Conservation (phyloP, 1,284 basidiomycete species). For the Malassezia vespertilionis region DNA sequence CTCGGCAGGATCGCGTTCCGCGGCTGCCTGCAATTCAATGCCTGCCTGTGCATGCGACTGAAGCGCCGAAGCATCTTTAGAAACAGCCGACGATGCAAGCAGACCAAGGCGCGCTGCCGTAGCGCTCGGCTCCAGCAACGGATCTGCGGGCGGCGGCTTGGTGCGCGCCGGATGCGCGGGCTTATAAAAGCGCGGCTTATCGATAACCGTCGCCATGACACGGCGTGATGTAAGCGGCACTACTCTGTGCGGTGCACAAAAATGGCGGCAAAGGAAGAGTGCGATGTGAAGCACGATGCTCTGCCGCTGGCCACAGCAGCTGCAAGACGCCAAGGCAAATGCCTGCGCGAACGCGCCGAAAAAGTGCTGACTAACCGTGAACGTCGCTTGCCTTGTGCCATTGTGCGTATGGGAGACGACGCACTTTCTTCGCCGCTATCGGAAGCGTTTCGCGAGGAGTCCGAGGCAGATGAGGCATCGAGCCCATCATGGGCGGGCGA, state of each 20-base stretch:
- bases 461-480: not conserved
- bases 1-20: not conserved
- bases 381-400: too few species aligned
- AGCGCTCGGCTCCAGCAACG: conserved; percentile 10
- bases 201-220: too few species aligned
- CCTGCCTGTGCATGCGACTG: conserved; percentile 17
- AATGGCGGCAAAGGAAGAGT: too few species aligned
- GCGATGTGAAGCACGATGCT: too few species aligned
- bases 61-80: conserved; percentile 8
- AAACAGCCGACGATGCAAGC: not conserved
- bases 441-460: not conserved
- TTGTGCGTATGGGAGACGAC: too few species aligned
- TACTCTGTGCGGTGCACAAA: too few species aligned
- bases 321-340: too few species aligned
- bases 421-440: conserved; percentile 3
- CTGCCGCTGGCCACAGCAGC: too few species aligned
- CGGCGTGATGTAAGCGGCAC: too few species aligned
- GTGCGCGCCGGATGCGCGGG: conserved; percentile 10
- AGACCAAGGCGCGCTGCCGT: conserved; percentile 7
- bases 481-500: conserved; percentile 9
- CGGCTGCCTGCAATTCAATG: conserved; percentile 12
- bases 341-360: too few species aligned
- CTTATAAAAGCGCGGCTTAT: conserved; percentile 17
- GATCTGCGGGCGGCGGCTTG: conserved; percentile 2
- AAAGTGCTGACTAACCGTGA: not conserved